Evolutionary conservation across 2,329 filamentous ascomycete genomes (phyloP), one percentile per base, ranked within the genome.

Genomic region (Cercospora zeae-maydis): DNA sequence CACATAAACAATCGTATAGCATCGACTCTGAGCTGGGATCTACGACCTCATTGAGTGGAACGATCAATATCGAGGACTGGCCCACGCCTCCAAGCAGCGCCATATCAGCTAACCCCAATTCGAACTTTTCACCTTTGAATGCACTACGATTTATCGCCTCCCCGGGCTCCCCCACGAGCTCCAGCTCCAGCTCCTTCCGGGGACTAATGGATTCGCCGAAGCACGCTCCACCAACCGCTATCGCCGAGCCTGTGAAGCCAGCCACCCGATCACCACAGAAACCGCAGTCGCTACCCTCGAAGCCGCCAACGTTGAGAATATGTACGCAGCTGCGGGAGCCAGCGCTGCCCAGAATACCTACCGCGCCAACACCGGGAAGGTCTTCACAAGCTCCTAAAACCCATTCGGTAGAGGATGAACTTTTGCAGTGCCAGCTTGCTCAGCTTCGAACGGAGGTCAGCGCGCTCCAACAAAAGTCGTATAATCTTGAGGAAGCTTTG

Each of bases 81-180:
- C 42, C 57, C 19, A 59, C 57, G 14, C 57, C 57, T 14, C 57
- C 57, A 19, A 59, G 42, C 24, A 59, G 57, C 49, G 57, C 42
- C 8, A 37, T 59, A 30, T 52, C 45, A 24, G 42, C 57, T 9
- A 51, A 42, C 13, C 57, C 57, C 13, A 37, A n/a, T 11, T 34
- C 31, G 16, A 4, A 14, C 7, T 36, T 59, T 36, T 5, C 57
- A 21, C 9, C n/a, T 16, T 51, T 42, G 16, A 33, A 52, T 4
- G n/a, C 45, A 19, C 42, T 30, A 11, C 36, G 57, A 30, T 30
- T 30, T 8, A 3, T 16, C 8, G 11, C 3, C n/a, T n/a, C 47
- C n/a, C 24, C 24, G n/a, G n/a, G n/a, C n/a, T n/a, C n/a, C n/a
- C 21, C 27, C 21, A 30, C 24, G 47, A 51, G 13, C 6, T 1